phyloP scores from a whole-genome alignment of 805 yeast species.

The Saccharomycopsis fodiens region DNA sequence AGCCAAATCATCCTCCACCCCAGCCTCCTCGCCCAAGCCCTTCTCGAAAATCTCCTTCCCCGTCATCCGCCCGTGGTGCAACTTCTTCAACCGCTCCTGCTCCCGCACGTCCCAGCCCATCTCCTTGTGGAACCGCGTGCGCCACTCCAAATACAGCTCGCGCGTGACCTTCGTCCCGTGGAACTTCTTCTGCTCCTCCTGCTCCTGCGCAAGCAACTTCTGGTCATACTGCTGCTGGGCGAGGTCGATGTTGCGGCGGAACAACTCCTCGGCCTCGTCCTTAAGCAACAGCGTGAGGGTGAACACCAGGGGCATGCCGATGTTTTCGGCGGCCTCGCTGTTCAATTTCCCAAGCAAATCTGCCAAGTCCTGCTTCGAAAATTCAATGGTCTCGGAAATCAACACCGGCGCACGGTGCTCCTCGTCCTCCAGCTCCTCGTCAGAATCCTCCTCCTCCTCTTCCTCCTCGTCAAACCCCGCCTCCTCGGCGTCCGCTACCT shows the following conservation, averaged over 20 bases:
- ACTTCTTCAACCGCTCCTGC: conserved; percentile 40
- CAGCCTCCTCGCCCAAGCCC: conserved; percentile 72
- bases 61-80: conserved; percentile 71
- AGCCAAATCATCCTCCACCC: no score
- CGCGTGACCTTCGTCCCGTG: conserved; percentile 82
- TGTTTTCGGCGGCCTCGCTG: conserved; percentile 63
- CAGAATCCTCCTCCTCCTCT: conserved; percentile 41
- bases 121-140: conserved; percentile 61
- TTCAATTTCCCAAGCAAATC: conserved; percentile 34
- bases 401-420: conserved; percentile 36
- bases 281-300: conserved; percentile 70
- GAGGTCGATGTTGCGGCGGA: conserved; percentile 46
- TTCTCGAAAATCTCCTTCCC: conserved; percentile 87
- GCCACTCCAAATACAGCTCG: conserved; percentile 71
- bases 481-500: conserved; percentile 20
- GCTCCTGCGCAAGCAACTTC: conserved; percentile 56
- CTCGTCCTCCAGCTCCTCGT: conserved; percentile 32
- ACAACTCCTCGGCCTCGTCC: conserved; percentile 69
- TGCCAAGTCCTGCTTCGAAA: conserved; percentile 41
- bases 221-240: conserved; percentile 54
- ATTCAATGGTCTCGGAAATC: conserved; percentile 50
- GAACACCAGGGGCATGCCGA: conserved; percentile 91
- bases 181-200: conserved; percentile 83
- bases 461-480: conserved; percentile 29
- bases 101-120: conserved; percentile 59